Evolutionary conservation across 768 basidiomycete genomes (phyloP).

Genomic region (Mycena galericulata): DNA sequence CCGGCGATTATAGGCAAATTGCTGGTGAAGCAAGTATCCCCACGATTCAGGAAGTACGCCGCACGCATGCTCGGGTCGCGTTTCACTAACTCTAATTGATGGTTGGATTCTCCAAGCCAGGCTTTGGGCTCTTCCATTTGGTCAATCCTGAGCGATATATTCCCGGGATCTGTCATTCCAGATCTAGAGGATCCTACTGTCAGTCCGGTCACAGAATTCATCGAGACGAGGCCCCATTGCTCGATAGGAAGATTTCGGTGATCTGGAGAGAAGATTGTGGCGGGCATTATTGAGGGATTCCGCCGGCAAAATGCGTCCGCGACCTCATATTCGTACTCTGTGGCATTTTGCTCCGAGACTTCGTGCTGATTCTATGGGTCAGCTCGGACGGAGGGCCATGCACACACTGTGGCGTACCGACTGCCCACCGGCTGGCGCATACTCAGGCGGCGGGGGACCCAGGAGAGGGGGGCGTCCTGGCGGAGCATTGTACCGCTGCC

Average conservation of each 20-base stretch:
- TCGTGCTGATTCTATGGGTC: slow-evolving; percentile 16
- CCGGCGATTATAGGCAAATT: slow-evolving; percentile 30
- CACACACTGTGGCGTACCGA: not conserved
- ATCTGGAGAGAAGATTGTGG: slow-evolving; percentile 10
- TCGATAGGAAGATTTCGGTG: not conserved
- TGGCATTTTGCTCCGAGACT: slow-evolving; percentile 12
- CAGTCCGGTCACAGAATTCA: not conserved
- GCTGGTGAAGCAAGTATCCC: slow-evolving; percentile 27
- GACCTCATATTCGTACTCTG: slow-evolving; percentile 12
- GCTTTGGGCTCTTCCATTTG: not conserved
- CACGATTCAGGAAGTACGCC: slow-evolving; percentile 24
- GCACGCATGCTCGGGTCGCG: not conserved
- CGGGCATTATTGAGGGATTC: not conserved
- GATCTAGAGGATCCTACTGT: not conserved
- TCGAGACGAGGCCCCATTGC: slow-evolving; percentile 25
- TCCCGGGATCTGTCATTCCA: not conserved
- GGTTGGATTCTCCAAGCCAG: not conserved
- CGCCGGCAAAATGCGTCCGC: slow-evolving; percentile 16
- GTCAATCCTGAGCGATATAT: not conserved
- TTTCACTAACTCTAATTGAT: not conserved
- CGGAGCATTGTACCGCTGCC: not conserved
- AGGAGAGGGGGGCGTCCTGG: slow-evolving; percentile 12
- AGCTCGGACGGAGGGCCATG: not conserved
- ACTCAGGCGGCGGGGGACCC: slow-evolving; percentile 3
- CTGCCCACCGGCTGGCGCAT: slow-evolving; percentile 2